Evolutionary conservation across 1,284 basidiomycete species (phyloP).

Genomic region (Laetiporus sulphureus): DNA sequence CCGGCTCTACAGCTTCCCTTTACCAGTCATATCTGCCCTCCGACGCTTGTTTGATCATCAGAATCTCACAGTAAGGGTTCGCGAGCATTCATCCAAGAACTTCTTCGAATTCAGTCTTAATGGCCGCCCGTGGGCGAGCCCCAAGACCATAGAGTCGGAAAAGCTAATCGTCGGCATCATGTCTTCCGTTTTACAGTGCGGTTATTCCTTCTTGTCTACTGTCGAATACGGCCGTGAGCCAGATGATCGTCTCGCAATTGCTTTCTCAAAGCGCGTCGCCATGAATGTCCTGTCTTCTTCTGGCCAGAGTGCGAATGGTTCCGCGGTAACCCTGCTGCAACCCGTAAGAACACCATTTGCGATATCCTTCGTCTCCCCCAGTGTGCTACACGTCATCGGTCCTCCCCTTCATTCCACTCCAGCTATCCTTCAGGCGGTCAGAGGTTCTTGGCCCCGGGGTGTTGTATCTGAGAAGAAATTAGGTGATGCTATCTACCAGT

Average conservation of each 20-base stretch:
- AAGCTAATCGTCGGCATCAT: constrained; percentile 64
- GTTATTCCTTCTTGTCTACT: constrained; percentile 57
- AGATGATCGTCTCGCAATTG: constrained; percentile 63
- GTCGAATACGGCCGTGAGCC: constrained; percentile 72
- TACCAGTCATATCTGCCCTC: constrained; percentile 42
- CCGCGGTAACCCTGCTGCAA: constrained; percentile 18
- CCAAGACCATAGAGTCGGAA: constrained; percentile 60
- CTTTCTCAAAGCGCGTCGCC: constrained; percentile 60
- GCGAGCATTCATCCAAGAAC: constrained; percentile 52
- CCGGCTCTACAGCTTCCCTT: constrained; percentile 62
- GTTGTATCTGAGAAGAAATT: constrained; percentile 72
- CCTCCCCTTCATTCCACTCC: constrained; percentile 70
- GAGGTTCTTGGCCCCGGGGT: constrained; percentile 71
- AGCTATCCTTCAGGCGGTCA: constrained; percentile 71
- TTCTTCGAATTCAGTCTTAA: constrained; percentile 60
- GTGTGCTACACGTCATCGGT: constrained; percentile 60
- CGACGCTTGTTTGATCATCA: constrained; percentile 47
- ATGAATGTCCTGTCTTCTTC: constrained; percentile 26
- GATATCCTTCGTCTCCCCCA: constrained; percentile 64
- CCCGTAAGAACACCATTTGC: constrained; percentile 50
- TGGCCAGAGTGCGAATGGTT: constrained; percentile 16
- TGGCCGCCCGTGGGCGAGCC: constrained; percentile 64
- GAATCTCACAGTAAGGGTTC: constrained; percentile 36
- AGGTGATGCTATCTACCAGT: constrained; percentile 64
- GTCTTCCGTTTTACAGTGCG: constrained; percentile 52